phyloP scores from a whole-genome alignment of 768 basidiomycete genomes.

The Lanmaoa pseudosensibilis region DNA sequence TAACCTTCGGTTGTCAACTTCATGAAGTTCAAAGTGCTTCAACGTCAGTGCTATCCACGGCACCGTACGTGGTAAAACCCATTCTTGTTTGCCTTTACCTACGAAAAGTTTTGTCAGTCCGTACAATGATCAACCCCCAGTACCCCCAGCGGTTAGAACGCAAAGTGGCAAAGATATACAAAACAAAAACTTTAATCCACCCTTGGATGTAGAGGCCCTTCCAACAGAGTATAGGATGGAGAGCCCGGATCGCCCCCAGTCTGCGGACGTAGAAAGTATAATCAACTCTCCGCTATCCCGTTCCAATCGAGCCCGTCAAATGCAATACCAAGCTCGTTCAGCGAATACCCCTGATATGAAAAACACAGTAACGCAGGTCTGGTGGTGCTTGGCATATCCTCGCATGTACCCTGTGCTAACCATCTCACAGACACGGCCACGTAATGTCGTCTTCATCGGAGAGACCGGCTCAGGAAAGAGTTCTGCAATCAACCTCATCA shows the following conservation, averaged over 20 bases:
- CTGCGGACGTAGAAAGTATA: not conserved
- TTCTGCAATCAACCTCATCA: too few relatives aligned
- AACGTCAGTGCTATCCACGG: not conserved
- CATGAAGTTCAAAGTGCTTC: not conserved
- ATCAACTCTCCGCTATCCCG: not conserved
- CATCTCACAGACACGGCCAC: too few relatives aligned
- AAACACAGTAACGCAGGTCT: conserved; percentile 6
- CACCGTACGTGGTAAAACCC: not conserved
- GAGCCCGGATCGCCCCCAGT: not conserved
- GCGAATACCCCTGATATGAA: not conserved
- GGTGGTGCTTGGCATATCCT: not conserved
- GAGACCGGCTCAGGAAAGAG: too few relatives aligned
- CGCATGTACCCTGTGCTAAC: too few relatives aligned
- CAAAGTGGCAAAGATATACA: not conserved
- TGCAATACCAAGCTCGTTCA: not conserved
- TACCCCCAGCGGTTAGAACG: too few relatives aligned
- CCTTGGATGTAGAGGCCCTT: not conserved
- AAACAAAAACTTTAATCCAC: not conserved
- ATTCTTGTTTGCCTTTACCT: not conserved
- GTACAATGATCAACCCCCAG: not conserved
- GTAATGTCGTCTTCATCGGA: too few relatives aligned
- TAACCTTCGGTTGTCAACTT: not conserved
- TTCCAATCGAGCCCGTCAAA: not conserved
- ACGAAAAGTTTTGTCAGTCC: too few relatives aligned
- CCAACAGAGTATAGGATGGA: not conserved